Evolutionary conservation across 2,329 filamentous ascomycete species (phyloP).

Genomic region (Thelonectria blattea): DNA sequence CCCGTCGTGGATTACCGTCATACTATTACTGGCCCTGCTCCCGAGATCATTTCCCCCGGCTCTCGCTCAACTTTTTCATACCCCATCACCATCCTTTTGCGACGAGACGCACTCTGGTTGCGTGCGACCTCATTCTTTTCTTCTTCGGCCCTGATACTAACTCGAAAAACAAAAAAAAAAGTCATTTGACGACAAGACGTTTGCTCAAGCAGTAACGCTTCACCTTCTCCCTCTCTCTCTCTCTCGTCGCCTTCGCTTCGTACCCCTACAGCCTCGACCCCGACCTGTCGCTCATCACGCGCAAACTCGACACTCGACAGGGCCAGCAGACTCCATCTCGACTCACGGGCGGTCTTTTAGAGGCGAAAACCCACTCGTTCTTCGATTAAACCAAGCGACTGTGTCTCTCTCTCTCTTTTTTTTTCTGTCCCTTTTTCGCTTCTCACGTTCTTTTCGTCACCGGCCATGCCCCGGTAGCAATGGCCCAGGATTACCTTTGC

Average conservation of each 20-base stretch:
- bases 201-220: constrained; percentile 13
- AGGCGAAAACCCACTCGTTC: constrained; percentile 10
- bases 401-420: constrained; percentile 24
- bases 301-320: constrained; percentile 4
- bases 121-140: constrained; percentile 9
- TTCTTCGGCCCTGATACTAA: constrained; percentile 6
- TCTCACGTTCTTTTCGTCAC: constrained; percentile 13
- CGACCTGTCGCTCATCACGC: constrained; percentile 1
- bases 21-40: constrained; percentile 13
- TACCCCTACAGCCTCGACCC: constrained; percentile 1
- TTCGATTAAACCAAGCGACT: constrained; percentile 7
- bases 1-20: constrained; percentile 19
- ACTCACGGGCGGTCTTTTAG: constrained; percentile 12
- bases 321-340: constrained; percentile 15
- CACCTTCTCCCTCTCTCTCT: neutral
- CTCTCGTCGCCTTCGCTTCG: constrained; percentile 9
- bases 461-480: constrained; percentile 34
- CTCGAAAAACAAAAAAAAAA: neutral
- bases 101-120: constrained; percentile 14
- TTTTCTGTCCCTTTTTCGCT: constrained; percentile 18
- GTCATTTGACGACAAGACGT: constrained; percentile 5
- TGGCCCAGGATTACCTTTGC: constrained; percentile 34
- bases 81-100: neutral
- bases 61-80: constrained; percentile 8
- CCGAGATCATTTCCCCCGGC: constrained; percentile 15